Evolutionary conservation across 2,329 filamentous ascomycete genomes (phyloP), one percentile per base, ranked within the genome.

Genomic region (Hypoxylon sp.): DNA sequence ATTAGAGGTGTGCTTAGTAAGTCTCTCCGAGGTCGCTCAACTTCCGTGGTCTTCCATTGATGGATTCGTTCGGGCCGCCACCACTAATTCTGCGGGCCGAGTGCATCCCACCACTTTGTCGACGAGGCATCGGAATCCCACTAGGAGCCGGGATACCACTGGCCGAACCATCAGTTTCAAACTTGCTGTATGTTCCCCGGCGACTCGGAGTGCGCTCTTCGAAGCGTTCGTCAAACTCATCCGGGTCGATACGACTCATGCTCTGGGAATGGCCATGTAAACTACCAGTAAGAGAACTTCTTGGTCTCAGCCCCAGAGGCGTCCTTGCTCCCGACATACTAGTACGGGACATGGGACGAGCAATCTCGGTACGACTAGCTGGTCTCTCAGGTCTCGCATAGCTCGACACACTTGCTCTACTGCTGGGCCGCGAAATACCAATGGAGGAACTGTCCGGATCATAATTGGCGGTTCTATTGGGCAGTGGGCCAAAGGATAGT

Each of bases 261-360:
- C 87, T 90, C 55, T 85, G 80, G 11, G 87, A 87, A 72, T 88
- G 85, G 3, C 86, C 83, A 70, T 90, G 87, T 10, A 86, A 81
- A 68, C 87, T 89, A 60, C 91, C 87, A 62, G 88, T 88, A 71
- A 94, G 83, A 13, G 92, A 93, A 54, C 91, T 93, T 54, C 91
- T 86, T 17, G 92, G 91, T 58, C 92, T 88, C n/a, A 77, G 6
- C 27, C 87, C 88, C 58, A 93, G 80, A 0, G 92, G 89, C 11
- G 91, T 92, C 67, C 91, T 86, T 7, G 87, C 79, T 5, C 88
- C 85, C 3, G 82, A 82, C 15, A 89, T 78, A 69, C 90, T 92
- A 39, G 88, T 84, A 54, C 91, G 87, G 74, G 90, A 92, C 71
- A 88, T 84, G 7, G 91, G 89, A 31, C 90, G 86, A 21, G 88